Percentiles rank a stretch among this genome's conserved stretches.
phyloP scores from a whole-genome alignment of 148 eudicot species.

The Rhododendron vialii region DNA sequence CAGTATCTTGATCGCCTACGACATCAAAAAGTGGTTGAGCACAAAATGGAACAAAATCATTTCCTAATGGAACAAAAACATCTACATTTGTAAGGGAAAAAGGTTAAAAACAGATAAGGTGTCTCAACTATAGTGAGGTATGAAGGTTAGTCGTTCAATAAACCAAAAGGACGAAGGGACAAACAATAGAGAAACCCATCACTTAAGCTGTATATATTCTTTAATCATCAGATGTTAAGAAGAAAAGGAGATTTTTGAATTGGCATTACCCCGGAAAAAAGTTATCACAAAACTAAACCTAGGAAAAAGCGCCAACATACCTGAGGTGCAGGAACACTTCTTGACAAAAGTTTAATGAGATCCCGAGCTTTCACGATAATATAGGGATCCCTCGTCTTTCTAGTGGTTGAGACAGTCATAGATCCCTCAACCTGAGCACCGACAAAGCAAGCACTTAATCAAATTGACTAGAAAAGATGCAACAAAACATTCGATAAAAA shows the following conservation, averaged over 20 bases:
- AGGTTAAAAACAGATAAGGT: background rate
- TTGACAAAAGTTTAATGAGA: slow-evolving; percentile 80
- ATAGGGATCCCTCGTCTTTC: slow-evolving; percentile 85
- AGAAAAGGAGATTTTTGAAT: background rate
- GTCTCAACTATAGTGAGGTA: background rate
- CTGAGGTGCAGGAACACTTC: slow-evolving; percentile 97
- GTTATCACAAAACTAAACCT: background rate
- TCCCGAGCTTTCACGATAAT: slow-evolving; percentile 86
- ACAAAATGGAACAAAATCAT: background rate
- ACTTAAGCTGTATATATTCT: background rate
- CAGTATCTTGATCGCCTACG: slow-evolving; percentile 74
- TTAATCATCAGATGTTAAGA: background rate
- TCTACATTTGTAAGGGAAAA: background rate
- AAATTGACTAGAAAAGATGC: background rate
- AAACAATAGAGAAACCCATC: background rate
- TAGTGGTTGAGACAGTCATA: slow-evolving; percentile 87
- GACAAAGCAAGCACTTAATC: slow-evolving; percentile 1
- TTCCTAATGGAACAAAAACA: background rate
- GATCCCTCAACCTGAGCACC: slow-evolving; percentile 74
- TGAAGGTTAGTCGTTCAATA: background rate
- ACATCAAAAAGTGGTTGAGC: slow-evolving; percentile 11
- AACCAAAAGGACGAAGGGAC: background rate
- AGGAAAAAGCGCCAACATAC: slow-evolving; percentile 23
- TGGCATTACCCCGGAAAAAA: background rate
- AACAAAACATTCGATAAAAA: background rate